Evolutionary conservation across 805 yeast genomes (phyloP).

Genomic region (Torulaspora microellipsoides): DNA sequence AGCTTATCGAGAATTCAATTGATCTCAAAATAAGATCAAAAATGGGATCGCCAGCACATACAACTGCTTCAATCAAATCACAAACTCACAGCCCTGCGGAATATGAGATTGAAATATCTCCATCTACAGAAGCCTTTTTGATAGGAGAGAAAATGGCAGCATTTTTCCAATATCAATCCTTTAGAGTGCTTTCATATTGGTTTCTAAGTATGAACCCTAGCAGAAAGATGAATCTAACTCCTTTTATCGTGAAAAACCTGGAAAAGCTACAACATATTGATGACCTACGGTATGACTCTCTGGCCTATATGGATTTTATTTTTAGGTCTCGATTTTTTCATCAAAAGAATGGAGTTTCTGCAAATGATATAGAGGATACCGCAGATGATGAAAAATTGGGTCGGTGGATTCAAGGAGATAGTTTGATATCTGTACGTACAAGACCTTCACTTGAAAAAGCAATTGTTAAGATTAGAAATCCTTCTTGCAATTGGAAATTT

Average conservation of each 20-base stretch:
- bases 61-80: background rate
- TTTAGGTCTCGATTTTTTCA: constrained; percentile 56
- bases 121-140: constrained; percentile 47
- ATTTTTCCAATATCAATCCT: constrained; percentile 60
- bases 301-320: constrained; percentile 65
- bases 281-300: constrained; percentile 43
- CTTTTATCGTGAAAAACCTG: constrained; percentile 59
- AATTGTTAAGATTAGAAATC: constrained; percentile 8
- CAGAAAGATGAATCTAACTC: constrained; percentile 56
- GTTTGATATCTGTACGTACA: constrained; percentile 10
- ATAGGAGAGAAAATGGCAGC: constrained; percentile 51
- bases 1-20: constrained; percentile 65
- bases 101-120: constrained; percentile 47
- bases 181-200: constrained; percentile 66
- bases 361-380: background rate
- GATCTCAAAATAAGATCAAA: constrained; percentile 37
- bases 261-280: constrained; percentile 39
- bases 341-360: constrained; percentile 1
- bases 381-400: background rate
- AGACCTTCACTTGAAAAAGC: background rate
- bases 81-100: constrained; percentile 35
- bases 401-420: constrained; percentile 9
- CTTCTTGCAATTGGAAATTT: constrained; percentile 10
- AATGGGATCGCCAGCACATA: background rate
- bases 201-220: constrained; percentile 55